These are phyloP conservation scores for Xylaria palmicola DNA, from an alignment of 495 filamentous ascomycete species.

Conservation along the genomic window DNA sequence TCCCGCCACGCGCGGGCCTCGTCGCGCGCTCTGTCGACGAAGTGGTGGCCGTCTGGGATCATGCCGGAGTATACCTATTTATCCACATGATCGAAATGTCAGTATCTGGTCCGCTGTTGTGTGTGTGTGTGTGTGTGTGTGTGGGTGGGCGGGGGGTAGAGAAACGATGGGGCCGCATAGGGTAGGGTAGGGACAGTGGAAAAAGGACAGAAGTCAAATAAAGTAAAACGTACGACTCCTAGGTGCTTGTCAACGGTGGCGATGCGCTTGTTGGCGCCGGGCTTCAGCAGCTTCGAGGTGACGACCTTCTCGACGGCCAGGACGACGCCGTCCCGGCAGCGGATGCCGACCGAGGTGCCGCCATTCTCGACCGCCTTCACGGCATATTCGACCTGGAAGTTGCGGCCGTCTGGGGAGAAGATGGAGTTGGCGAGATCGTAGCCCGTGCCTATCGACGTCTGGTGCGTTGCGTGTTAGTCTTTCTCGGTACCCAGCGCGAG, in stretches of 20 bases:
- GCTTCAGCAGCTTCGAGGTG: conserved; percentile 90
- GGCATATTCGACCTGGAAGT: conserved; percentile 99
- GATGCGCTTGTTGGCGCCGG: conserved; percentile 93
- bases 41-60: conserved; percentile 91
- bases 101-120: no score
- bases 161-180: no score
- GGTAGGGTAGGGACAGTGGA: no score
- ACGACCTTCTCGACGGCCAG: conserved; percentile 96
- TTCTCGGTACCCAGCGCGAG: background rate
- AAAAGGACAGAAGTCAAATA: no score
- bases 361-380: conserved; percentile 98
- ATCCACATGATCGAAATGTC: no score
- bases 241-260: conserved; percentile 90
- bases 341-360: conserved; percentile 92
- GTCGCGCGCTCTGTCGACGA: conserved; percentile 88
- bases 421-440: conserved; percentile 99
- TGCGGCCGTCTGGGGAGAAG: conserved; percentile 97
- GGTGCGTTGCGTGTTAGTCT: conserved; percentile 6
- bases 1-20: conserved; percentile 88
- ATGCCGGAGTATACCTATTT: conserved; percentile 86
- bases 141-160: background rate
- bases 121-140: background rate
- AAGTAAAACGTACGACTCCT: conserved; percentile 86
- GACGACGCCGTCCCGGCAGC: conserved; percentile 96
- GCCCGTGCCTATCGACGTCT: conserved; percentile 99